phyloP scores from a whole-genome alignment of 1,139 yeast genomes.

The Scheffersomyces parashehatae region DNA sequence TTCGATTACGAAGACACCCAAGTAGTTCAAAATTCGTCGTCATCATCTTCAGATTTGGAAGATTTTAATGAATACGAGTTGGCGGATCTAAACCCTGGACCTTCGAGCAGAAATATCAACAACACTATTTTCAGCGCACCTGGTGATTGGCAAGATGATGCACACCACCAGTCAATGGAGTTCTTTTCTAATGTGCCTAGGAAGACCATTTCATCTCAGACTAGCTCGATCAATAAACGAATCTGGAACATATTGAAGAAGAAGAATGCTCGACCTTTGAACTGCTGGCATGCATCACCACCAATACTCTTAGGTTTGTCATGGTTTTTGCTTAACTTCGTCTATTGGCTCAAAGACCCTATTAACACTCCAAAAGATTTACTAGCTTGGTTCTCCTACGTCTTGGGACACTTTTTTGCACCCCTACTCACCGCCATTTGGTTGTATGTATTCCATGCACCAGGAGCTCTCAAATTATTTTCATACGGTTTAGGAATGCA shows the following conservation, averaged over 20 bases:
- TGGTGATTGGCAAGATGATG: slow-evolving; percentile 12
- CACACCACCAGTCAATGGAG: slow-evolving; percentile 7
- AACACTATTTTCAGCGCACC: slow-evolving; percentile 6
- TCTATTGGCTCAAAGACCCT: slow-evolving; percentile 34
- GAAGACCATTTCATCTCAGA: slow-evolving; percentile 6
- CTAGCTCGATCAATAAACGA: slow-evolving; percentile 7
- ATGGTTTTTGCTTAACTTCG: slow-evolving; percentile 46
- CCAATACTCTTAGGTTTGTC: slow-evolving; percentile 28
- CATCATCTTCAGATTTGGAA: not conserved
- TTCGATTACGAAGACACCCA: not conserved
- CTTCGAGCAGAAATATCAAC: not conserved
- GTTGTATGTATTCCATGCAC: slow-evolving; percentile 66
- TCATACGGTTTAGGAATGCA: slow-evolving; percentile 57
- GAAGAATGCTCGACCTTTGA: slow-evolving; percentile 13
- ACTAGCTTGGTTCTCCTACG: slow-evolving; percentile 61
- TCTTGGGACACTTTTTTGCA: slow-evolving; percentile 56
- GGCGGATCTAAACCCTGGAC: not conserved
- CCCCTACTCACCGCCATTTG: slow-evolving; percentile 66
- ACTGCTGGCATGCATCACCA: slow-evolving; percentile 27
- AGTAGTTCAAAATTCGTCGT: not conserved
- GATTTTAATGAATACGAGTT: slow-evolving; percentile 1
- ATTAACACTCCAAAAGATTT: slow-evolving; percentile 44
- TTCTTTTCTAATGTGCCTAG: slow-evolving; percentile 5
- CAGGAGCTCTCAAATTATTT: slow-evolving; percentile 57
- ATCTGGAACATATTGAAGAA: slow-evolving; percentile 6